Evolutionary conservation across 192 early-diverging fungal genomes (phyloP).

Genomic region (Umbelopsis ramanniana): DNA sequence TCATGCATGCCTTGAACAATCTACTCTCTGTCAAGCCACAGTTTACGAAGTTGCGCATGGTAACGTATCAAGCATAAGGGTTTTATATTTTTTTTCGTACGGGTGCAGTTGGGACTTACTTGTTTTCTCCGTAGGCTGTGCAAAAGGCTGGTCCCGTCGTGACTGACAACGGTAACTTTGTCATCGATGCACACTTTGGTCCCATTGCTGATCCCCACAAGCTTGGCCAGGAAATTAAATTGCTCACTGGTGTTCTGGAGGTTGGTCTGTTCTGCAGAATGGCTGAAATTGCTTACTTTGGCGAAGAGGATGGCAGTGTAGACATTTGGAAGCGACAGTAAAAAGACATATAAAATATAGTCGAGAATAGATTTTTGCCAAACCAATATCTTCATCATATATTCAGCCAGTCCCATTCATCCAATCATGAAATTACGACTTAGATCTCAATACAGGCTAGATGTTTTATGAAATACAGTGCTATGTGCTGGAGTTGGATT

Average conservation of each 20-base stretch:
- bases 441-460: too few species aligned
- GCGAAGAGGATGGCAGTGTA: constrained; percentile 72
- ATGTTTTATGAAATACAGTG: too few species aligned
- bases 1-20: constrained; percentile 55
- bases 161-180: constrained; percentile 93
- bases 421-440: not conserved
- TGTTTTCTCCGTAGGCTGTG: constrained; percentile 37
- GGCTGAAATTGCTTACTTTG: constrained; percentile 87
- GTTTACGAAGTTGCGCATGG: constrained; percentile 78
- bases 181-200: constrained; percentile 85
- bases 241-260: constrained; percentile 88
- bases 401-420: not conserved
- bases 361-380: not conserved
- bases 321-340: constrained; percentile 38
- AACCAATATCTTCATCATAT: not conserved
- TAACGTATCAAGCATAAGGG: not conserved
- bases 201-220: constrained; percentile 62
- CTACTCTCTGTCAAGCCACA: constrained; percentile 40
- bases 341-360: not conserved
- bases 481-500: too few species aligned
- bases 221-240: constrained; percentile 55
- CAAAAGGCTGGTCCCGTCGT: constrained; percentile 94
- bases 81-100: not conserved
- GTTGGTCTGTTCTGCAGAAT: constrained; percentile 92
- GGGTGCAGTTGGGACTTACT: not conserved